Conservation (phyloP, 805 yeast species). For the Wickerhamiella shivajii region DNA sequence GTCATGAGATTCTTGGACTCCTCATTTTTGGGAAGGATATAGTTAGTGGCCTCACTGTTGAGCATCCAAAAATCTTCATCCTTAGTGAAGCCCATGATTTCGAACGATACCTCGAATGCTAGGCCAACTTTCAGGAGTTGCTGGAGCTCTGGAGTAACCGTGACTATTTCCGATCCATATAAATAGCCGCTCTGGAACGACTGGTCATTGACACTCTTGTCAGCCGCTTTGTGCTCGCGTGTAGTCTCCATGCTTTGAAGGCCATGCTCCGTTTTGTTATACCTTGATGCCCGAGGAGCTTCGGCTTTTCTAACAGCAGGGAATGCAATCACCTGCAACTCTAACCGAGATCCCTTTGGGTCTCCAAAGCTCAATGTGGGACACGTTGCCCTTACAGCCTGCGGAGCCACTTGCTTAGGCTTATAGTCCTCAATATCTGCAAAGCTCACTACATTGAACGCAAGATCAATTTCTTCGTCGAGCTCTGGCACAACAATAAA, state of each 20-base stretch:
- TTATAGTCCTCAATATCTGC: no score
- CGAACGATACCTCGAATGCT: slow-evolving; percentile 2
- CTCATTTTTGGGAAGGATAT: slow-evolving; percentile 2
- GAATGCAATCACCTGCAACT: neutral
- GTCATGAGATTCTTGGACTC: slow-evolving; percentile 3
- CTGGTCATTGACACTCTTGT: neutral
- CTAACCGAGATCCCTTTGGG: neutral
- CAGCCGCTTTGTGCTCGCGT: slow-evolving; percentile 1
- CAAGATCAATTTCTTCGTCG: no score
- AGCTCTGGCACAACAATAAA: no score
- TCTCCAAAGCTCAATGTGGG: no score
- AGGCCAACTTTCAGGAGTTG: neutral
- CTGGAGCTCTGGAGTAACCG: slow-evolving; percentile 4
- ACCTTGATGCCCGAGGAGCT: slow-evolving; percentile 2
- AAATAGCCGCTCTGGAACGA: slow-evolving; percentile 7
- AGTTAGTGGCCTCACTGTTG: slow-evolving; percentile 5
- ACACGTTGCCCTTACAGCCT: no score
- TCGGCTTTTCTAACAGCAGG: neutral
- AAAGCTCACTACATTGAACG: no score
- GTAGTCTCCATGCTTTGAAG: neutral
- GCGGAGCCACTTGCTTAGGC: no score
- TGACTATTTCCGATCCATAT: slow-evolving; percentile 11
- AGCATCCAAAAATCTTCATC: slow-evolving; percentile 1
- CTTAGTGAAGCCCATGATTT: slow-evolving; percentile 8
- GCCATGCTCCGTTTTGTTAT: neutral